Evolutionary conservation across 2,329 filamentous ascomycete genomes (phyloP).

Genomic region (Hypoxylon sp.): DNA sequence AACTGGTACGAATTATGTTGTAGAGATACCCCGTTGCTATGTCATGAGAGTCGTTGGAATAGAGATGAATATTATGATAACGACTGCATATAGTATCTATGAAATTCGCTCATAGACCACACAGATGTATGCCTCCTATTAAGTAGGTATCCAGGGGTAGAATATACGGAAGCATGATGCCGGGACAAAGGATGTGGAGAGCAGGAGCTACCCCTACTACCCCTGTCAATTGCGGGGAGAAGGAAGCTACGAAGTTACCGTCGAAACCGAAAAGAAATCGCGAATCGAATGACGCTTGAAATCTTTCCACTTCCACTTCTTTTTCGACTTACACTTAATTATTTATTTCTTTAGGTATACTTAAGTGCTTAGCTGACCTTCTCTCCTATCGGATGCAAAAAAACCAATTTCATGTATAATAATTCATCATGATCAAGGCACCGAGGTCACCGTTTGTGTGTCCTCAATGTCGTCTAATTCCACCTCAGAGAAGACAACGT

Average conservation of each 20-base stretch:
- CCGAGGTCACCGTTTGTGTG: conserved; percentile 38
- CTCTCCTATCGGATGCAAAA: neutral
- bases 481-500: conserved; percentile 29
- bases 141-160: too few relatives aligned
- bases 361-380: neutral
- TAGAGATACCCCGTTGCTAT: conserved; percentile 29
- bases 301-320: neutral
- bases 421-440: conserved; percentile 38
- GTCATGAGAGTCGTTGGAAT: conserved; percentile 13
- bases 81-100: too few relatives aligned
- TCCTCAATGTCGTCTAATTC: conserved; percentile 40
- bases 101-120: too few relatives aligned
- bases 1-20: conserved; percentile 18
- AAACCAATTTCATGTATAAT: neutral
- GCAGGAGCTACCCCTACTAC: conserved; percentile 32
- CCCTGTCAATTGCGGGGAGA: conserved; percentile 37
- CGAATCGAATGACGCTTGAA: conserved; percentile 17
- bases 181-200: neutral
- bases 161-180: conserved; percentile 4
- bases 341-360: too few relatives aligned
- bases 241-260: conserved; percentile 16
- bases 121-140: too few relatives aligned
- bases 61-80: conserved; percentile 7
- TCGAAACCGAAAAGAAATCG: conserved; percentile 24
- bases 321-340: conserved; percentile 3